Evolutionary conservation across 805 yeast species (phyloP), one percentile per base, ranked within the genome.

Genomic region (Ogataea parapolymorpha): DNA sequence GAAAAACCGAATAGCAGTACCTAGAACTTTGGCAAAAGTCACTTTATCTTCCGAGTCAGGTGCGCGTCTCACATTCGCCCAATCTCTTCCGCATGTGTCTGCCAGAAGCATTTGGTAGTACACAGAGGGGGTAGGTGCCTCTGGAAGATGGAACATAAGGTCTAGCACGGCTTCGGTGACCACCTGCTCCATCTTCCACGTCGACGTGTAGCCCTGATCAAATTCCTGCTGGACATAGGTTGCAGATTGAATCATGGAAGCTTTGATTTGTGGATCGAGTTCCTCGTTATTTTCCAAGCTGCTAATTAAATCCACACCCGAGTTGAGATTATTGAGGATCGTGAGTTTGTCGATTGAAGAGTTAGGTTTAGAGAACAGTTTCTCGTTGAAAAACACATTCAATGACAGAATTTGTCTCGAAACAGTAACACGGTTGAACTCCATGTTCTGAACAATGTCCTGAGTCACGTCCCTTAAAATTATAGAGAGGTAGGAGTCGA

Each of bases 111-210:
- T 75, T 62, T 87, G 86, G 63, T 84, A 93, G 62, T 89, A 93
- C 22, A 89, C 83, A 10, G 70, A 75, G 15, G 81, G 80, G 45
- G 82, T 80, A 22, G 81, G 71, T 1, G 86, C 68, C 2, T 64
- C 54, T 3, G 96, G 95, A 37, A 91, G 69, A 44, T 79, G 78
- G 66, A 87, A 84, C 51, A 90, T 75, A 65, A 86, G 75, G 18
- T 87, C 77, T 46, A 91, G 69, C 30, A 90, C 79, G 32, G 85
- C 78, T 58, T 93, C 97, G 26, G 90, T 75, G 0, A 91, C 86
- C 29, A 90, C 71, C 59, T 90, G 96, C 63, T 93, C 99, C 44
- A 89, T 76, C 59, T 93, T 93, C 85, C 86, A 88, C 0, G 96
- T 88, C 1, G 95, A 77, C 14, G 44, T 50, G 39, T 46, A 52